Base-by-base conservation (phyloP, 371 early-diverging fungal species). In the Actinomortierella wolfii region DNA sequence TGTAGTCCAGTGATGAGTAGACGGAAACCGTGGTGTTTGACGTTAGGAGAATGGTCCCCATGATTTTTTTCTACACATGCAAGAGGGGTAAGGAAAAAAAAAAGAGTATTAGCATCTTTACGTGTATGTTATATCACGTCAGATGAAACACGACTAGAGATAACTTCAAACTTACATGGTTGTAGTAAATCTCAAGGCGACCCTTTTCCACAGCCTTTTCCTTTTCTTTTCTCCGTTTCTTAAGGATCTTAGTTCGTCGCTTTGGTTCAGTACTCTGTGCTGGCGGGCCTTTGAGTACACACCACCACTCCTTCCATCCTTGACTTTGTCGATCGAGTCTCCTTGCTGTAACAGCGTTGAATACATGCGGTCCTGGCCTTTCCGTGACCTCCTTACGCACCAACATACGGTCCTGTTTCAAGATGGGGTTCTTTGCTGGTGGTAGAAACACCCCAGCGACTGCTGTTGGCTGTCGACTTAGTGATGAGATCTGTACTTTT, bases 151-250 rank as follows among this genome's bases (percentile, higher is more conserved):
- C n/a, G n/a, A n/a, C n/a, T n/a, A n/a, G n/a, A n/a, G n/a, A n/a
- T n/a, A n/a, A n/a, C n/a, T n/a, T n/a, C n/a, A n/a, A n/a, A n/a
- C 65, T 66, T 66, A 71, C 73, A 53, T 71, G 73, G 25, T 71
- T 71, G 24, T 59, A 65, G 50, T 66, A 71, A 48, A 71, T 66
- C 63, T 66, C 73, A 15, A 71, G 59, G 15, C 73, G 73, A 24
- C 73, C 73, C 54, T 66, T 66, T 40, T 71, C 73, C 7, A 54
- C 56, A 11, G 34, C 34, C 11, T 4, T 11, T 34, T 34, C n/a
- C 59, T 34, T n/a, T 45, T 57, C 2, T 23, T 34, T 25, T 17
- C 46, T 56, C 23, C 59, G 51, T 43, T 54, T 62, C 25, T 45
- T 66, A 14, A 29, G 41, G 18, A 59, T 53, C 53, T 62, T 61